Percentiles rank a stretch among this genome's conserved stretches.
Evolutionary conservation across 495 filamentous ascomycete species (phyloP).

Genomic region (Staphylotrichum longicolle): DNA sequence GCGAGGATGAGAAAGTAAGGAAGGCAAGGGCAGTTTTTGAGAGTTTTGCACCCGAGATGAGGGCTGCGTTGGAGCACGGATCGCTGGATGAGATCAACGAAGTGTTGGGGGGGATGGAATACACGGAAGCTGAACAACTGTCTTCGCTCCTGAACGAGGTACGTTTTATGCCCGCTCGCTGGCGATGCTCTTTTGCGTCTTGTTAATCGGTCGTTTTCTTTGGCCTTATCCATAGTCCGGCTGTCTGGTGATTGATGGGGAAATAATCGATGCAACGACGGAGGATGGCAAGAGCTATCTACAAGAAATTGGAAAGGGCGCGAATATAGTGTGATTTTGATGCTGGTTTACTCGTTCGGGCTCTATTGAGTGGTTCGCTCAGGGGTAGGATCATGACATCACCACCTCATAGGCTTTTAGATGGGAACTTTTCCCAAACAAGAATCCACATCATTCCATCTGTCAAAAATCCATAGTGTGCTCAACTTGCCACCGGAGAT

Average conservation of each 20-base stretch:
- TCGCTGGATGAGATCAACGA: slow-evolving; percentile 92
- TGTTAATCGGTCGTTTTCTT: neutral
- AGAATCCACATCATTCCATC: too few species aligned
- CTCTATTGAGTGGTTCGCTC: too few species aligned
- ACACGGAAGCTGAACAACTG: slow-evolving; percentile 86
- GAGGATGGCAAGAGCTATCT: slow-evolving; percentile 80
- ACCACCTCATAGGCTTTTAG: too few species aligned
- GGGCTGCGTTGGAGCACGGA: slow-evolving; percentile 77
- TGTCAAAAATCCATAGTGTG: too few species aligned
- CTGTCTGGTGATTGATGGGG: slow-evolving; percentile 86
- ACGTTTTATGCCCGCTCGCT: slow-evolving; percentile 21
- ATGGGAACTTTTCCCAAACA: too few species aligned
- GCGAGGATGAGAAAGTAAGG: slow-evolving; percentile 64
- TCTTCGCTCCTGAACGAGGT: slow-evolving; percentile 78
- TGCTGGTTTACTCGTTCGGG: too few species aligned
- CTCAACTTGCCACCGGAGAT: too few species aligned
- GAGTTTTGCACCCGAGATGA: slow-evolving; percentile 72
- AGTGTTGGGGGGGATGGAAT: slow-evolving; percentile 82
- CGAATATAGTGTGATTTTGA: too few species aligned
- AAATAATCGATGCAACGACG: slow-evolving; percentile 93
- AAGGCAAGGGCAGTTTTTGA: slow-evolving; percentile 76
- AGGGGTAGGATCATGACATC: too few species aligned
- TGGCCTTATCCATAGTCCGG: slow-evolving; percentile 52
- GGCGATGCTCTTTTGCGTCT: neutral
- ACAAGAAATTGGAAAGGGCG: slow-evolving; percentile 53